Base-by-base conservation (phyloP, 129 eudicot genomes). In the Centrapalus pauciflorus region DNA sequence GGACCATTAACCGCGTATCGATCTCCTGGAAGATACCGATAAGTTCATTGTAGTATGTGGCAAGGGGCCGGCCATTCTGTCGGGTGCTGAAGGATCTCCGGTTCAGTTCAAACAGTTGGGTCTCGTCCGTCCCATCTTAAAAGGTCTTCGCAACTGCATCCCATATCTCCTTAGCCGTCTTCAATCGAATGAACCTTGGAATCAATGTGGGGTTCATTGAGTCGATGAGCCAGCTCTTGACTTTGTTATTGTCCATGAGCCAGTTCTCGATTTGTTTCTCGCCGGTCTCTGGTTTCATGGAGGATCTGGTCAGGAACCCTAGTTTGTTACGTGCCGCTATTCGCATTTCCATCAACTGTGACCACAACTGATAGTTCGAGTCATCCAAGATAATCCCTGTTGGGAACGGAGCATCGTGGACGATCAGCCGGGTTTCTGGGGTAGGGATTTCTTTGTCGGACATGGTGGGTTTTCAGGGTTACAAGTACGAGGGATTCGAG, bases 331-430 rank as follows among this genome's bases (percentile, higher is more conserved):
- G 67, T 3, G 69, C 70, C 5, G 40, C 69, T 20, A 71, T 57
- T 40, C 30, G 34, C 76, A 70, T 70, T 20, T 70, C 60, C 75
- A 69, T 57, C 6, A 69, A 25, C 34, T 58, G 69, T 3, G 69
- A 57, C 76, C 50, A 71, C 24, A 71, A 11, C 5, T 57, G 69
- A 14, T 30, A 61, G 26, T 71, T 71, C 30, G 35, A 46, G 2
- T 71, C 61, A 71, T 61, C 70, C n/a, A 61, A 63, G 26, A 61
- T 34, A 21, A 71, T 61, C 37, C 64, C 57, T 0, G 71, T 34
- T 9, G 71, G 78, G 57, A 73, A 50, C 2, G 71, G 57, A 4
- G 59, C 43, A 32, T 57, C 55, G 4, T 63, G 69, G 5, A 63
- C 37, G n/a, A 63, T 40, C 13, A 23, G 3, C 11, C 69, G 68